These are phyloP conservation scores for Paraurostyla sp. DNA, from an alignment of 73 alveolate species.

Conservation along the genomic window DNA sequence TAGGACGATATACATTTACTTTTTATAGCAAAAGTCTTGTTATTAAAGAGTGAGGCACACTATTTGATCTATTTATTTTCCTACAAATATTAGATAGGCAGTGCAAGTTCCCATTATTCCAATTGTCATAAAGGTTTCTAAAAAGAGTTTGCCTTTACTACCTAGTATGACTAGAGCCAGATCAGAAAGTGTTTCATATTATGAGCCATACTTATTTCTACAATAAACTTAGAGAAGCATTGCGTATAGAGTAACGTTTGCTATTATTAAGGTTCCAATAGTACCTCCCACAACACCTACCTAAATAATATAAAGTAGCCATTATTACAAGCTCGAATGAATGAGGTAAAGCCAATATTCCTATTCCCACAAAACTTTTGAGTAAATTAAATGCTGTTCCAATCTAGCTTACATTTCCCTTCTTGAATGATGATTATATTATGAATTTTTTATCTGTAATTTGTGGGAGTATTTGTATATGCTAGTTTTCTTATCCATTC, in stretches of 20 bases:
- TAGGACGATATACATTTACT: not conserved
- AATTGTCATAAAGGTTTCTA: not conserved
- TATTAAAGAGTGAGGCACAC: not conserved
- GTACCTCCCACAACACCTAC: conserved; percentile 1
- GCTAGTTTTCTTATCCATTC: too few species aligned
- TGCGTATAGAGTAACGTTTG: not conserved
- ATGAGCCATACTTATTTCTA: not conserved
- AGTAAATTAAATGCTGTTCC: not conserved
- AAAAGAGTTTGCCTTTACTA: not conserved
- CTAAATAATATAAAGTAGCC: too few species aligned
- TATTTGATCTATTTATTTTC: not conserved
- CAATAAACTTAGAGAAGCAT: not conserved
- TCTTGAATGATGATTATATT: not conserved
- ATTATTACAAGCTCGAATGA: not conserved
- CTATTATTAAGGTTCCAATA: not conserved
- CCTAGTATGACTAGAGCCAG: not conserved
- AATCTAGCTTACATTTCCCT: not conserved
- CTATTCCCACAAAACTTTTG: not conserved
- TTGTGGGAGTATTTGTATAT: too few species aligned
- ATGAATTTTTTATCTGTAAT: too few species aligned
- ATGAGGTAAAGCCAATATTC: not conserved
- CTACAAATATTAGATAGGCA: not conserved
- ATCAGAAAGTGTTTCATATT: not conserved
- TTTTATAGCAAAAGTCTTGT: not conserved
- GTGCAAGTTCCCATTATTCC: not conserved